Evolutionary conservation across 768 basidiomycete species (phyloP).

Genomic region (Collybia mongolica): DNA sequence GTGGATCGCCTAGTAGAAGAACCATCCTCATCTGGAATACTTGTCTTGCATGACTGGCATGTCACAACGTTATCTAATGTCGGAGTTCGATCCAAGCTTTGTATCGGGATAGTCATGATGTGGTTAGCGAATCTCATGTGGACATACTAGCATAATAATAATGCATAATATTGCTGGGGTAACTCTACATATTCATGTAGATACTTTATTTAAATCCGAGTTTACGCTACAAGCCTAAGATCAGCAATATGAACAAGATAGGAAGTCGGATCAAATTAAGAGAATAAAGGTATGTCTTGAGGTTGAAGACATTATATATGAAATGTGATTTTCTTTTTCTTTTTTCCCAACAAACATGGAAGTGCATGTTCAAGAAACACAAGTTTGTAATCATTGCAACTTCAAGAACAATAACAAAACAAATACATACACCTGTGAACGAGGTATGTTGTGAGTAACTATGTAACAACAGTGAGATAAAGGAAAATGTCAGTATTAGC

Average conservation of each 20-base stretch:
- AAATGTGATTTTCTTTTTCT: no score
- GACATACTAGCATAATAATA: conserved; percentile 30
- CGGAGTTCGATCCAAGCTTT: conserved; percentile 40
- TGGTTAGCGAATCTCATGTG: conserved; percentile 70
- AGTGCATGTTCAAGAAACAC: background rate
- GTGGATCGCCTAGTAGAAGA: conserved; percentile 48
- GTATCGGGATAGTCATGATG: conserved; percentile 43
- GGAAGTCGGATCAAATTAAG: background rate
- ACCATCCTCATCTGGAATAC: background rate
- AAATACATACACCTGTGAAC: no score
- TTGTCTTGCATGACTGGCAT: no score
- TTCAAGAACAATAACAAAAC: no score
- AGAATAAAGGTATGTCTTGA: conserved; percentile 23
- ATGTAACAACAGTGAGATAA: background rate
- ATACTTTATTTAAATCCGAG: no score
- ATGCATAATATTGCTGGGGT: no score
- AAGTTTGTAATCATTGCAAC: background rate
- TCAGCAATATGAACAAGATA: background rate
- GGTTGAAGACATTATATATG: conserved; percentile 31
- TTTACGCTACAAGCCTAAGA: no score
- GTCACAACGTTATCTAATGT: background rate
- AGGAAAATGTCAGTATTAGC: conserved; percentile 75
- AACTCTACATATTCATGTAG: no score
- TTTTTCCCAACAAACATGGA: background rate
- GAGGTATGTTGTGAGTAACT: background rate